Conservation (phyloP, 2,329 filamentous ascomycete species). For the Colletotrichum salicis region DNA sequence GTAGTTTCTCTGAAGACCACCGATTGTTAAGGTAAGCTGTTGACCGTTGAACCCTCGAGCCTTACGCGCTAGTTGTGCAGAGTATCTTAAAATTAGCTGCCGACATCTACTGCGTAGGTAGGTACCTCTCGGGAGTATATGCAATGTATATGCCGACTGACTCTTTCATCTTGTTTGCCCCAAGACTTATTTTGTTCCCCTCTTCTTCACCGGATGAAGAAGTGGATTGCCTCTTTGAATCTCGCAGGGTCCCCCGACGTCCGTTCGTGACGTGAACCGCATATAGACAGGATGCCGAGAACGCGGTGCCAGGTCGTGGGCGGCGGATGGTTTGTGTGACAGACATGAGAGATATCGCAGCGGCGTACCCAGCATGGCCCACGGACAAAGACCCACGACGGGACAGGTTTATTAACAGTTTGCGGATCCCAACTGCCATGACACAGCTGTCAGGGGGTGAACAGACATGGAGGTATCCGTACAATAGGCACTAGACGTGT, state of each 20-base stretch:
- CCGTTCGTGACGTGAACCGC: conserved; percentile 6
- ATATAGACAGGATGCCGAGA: conserved; percentile 10
- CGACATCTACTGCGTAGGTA: not conserved
- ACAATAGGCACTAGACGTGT: not conserved
- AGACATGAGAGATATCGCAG: conserved; percentile 11
- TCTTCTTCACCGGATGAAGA: not conserved
- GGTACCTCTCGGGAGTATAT: not conserved
- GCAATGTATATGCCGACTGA: not conserved
- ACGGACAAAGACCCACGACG: conserved; percentile 8
- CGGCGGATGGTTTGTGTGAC: conserved; percentile 8
- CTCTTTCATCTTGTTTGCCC: not conserved
- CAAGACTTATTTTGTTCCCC: not conserved
- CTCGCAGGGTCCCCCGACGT: not conserved
- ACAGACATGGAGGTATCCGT: not conserved
- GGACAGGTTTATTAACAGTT: conserved; percentile 19
- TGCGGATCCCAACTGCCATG: conserved; percentile 13
- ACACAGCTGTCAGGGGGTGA: not conserved
- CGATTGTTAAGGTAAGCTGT: no score
- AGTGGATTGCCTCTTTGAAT: not conserved
- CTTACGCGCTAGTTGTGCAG: not conserved
- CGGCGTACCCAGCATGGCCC: not conserved
- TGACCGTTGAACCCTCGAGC: not conserved
- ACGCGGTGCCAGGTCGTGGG: not conserved
- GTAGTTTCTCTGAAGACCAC: not conserved
- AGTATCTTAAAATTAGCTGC: not conserved